Evolutionary conservation across 1,284 basidiomycete genomes (phyloP).

Genomic region (Ceratorhiza oryzae-sativae): DNA sequence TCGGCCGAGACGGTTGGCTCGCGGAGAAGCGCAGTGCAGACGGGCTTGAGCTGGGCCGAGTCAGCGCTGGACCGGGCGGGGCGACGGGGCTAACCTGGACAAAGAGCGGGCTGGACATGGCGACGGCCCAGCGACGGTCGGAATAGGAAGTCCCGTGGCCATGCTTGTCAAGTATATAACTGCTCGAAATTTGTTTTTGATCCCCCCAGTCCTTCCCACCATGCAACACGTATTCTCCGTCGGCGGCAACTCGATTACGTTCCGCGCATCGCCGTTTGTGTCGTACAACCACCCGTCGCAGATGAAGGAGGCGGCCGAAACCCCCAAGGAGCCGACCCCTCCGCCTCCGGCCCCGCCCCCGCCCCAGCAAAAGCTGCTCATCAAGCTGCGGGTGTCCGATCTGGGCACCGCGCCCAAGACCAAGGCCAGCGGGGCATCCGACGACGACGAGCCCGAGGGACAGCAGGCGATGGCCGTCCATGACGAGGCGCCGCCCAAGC

Average conservation of each 20-base stretch:
- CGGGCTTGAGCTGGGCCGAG: constrained; percentile 68
- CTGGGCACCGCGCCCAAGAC: not conserved
- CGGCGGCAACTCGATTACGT: constrained; percentile 7
- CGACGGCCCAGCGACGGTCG: not conserved
- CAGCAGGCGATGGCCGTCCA: no score
- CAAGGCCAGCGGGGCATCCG: not conserved
- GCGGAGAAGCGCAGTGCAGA: constrained; percentile 79
- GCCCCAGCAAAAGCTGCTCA: constrained; percentile 31
- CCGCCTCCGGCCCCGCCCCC: constrained; percentile 20
- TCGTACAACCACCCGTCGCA: constrained; percentile 17
- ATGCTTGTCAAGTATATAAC: not conserved
- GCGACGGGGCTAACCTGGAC: not conserved
- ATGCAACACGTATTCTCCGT: constrained; percentile 37
- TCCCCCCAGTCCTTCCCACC: not conserved
- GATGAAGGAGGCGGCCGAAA: not conserved
- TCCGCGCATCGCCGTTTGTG: constrained; percentile 37
- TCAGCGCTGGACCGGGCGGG: not conserved
- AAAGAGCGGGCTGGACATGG: constrained; percentile 6
- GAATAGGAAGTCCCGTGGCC: constrained; percentile 23
- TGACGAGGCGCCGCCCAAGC: not conserved
- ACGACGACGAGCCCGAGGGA: not conserved
- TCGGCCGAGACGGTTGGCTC: constrained; percentile 65
- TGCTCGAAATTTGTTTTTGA: not conserved
- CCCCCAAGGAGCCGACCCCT: not conserved
- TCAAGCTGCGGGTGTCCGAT: constrained; percentile 30